Evolutionary conservation across 345 rosid genomes (phyloP).

Genomic region (Camelina hispida): DNA sequence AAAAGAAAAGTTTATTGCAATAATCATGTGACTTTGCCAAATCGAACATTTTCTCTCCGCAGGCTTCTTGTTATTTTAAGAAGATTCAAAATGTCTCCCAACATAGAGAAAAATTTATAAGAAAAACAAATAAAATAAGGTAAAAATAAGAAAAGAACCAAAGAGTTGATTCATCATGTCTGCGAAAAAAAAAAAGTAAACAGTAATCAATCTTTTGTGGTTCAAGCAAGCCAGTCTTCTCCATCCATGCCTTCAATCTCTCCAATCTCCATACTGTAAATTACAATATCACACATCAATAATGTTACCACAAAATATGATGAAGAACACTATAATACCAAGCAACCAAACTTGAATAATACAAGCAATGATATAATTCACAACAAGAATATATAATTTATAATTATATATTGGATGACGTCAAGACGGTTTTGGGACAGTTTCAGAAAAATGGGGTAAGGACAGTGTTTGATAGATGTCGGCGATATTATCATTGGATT

Average conservation of each 20-base stretch:
- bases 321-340: neutral
- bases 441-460: slow-evolving; percentile 37
- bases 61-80: slow-evolving; percentile 52
- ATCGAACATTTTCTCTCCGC: slow-evolving; percentile 42
- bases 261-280: slow-evolving; percentile 88
- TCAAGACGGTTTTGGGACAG: slow-evolving; percentile 43
- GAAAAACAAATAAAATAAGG: slow-evolving; percentile 32
- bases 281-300: slow-evolving; percentile 25
- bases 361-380: slow-evolving; percentile 21
- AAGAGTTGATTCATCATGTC: slow-evolving; percentile 62
- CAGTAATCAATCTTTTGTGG: slow-evolving; percentile 67
- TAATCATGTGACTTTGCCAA: slow-evolving; percentile 42
- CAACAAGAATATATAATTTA: neutral
- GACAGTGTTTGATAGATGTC: slow-evolving; percentile 43
- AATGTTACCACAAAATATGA: neutral
- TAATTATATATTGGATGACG: slow-evolving; percentile 22
- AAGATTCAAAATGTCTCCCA: slow-evolving; percentile 31
- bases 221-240: slow-evolving; percentile 87
- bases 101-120: slow-evolving; percentile 16
- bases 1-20: slow-evolving; percentile 42
- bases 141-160: slow-evolving; percentile 39
- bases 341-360: slow-evolving; percentile 11
- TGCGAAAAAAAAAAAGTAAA: slow-evolving; percentile 45
- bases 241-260: slow-evolving; percentile 86
- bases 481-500: slow-evolving; percentile 46